A percentile compares a stretch with the other conserved stretches of the same genome.
Evolutionary conservation across 805 yeast species (phyloP).

Genomic region (Scheffersomyces amazonensis): DNA sequence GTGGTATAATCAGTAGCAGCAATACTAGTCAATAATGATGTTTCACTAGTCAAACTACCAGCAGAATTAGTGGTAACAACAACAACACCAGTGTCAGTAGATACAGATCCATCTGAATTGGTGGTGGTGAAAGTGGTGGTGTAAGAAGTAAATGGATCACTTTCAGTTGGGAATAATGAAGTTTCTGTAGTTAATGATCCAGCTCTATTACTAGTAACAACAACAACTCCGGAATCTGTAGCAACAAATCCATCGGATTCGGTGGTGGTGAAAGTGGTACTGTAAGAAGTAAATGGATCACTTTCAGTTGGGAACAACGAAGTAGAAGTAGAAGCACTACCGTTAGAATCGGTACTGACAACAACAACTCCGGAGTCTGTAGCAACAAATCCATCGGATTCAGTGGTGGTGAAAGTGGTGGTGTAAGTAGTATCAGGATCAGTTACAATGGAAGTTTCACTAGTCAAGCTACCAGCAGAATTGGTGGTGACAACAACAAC

Average conservation of each 20-base stretch:
- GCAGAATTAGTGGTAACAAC: conserved; percentile 11
- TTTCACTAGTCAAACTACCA: conserved; percentile 3
- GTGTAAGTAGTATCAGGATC: background rate
- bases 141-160: background rate
- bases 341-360: conserved; percentile 7
- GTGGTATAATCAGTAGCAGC: background rate
- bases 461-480: background rate
- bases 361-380: conserved; percentile 14
- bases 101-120: background rate
- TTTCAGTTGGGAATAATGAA: background rate
- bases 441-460: background rate
- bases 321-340: conserved; percentile 7
- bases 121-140: background rate
- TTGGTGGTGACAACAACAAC: background rate
- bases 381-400: conserved; percentile 7
- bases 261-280: background rate
- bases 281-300: background rate
- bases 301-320: background rate
- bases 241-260: background rate
- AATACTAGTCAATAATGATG: background rate
- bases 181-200: background rate
- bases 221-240: background rate
- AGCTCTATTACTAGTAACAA: background rate
- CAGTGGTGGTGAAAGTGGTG: conserved; percentile 7
- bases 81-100: conserved; percentile 8